Evolutionary conservation across 2,329 filamentous ascomycete genomes (phyloP), one percentile per base, ranked within the genome.

Genomic region (Exserohilum rostratum): DNA sequence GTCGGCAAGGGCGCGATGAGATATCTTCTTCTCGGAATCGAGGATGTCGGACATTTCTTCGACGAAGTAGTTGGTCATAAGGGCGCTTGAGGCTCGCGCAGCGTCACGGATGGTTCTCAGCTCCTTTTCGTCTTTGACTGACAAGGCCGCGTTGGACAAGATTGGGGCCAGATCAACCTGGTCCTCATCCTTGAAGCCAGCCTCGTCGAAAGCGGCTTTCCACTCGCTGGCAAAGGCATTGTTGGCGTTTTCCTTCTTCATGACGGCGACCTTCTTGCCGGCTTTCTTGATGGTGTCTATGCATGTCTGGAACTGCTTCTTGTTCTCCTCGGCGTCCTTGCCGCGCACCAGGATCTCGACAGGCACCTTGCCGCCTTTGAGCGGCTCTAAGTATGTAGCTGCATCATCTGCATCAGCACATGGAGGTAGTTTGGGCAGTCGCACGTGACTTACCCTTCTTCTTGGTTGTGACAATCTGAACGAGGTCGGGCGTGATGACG

Each of bases 11-110:
- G 84, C 83, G 62, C 88, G 90, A 77, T 99, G 95, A 60, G 92
- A 95, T 72, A 98, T 91, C 73, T 96, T 96, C 82, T 96, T 97
- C 76, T 98, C 96, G 64, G 93, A 89, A 71, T 99, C 95, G 56
- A 99, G 86, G 47, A 98, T 89, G 66, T 90, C 89, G 46, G 93
- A 96, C 93, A 99, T 98, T 75, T 97, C 93, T 72, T 99, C 95
- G 62, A 99, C 88, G 75, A 98, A 98, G 77, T 95, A 99, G 55
- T 93, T 91, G 46, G 91, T 91, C 88, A 98, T 96, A 56, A 98
- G 82, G 54, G 92, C 93, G 62, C 96, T 93, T 66, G 93, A 97
- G 42, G 95, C 93, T 72, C 95, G 90, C 50, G 95, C 95, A 4
- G 93, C 92, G 65, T 93, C 96, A 71, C 96, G 88, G 84, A 99